These are phyloP conservation scores for Mycena alexandri DNA, from an alignment of 768 basidiomycete species.

Conservation along the genomic window DNA sequence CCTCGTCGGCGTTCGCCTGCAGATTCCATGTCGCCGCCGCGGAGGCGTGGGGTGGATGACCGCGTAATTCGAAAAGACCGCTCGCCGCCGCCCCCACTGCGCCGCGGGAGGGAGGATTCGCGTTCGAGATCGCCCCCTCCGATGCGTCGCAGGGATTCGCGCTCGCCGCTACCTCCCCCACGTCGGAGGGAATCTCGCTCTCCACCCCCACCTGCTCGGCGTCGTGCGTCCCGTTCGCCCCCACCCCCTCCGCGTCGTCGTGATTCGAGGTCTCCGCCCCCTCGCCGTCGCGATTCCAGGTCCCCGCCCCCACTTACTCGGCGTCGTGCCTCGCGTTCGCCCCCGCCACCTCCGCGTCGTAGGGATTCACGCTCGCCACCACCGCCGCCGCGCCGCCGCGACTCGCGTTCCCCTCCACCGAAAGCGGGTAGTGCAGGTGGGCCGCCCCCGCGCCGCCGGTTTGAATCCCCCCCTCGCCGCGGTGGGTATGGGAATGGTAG, in stretches of 20 bases:
- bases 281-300: conserved; percentile 11
- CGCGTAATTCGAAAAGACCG: conserved; percentile 29
- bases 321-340: conserved; percentile 38
- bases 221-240: conserved; percentile 26
- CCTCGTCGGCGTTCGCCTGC: conserved; percentile 7
- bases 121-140: conserved; percentile 14
- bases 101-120: conserved; percentile 5
- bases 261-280: conserved; percentile 32
- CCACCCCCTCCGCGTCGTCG: conserved; percentile 35
- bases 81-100: conserved; percentile 34
- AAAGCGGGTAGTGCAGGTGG: too few relatives aligned
- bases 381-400: conserved; percentile 15
- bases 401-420: conserved; percentile 21
- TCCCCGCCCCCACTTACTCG: conserved; percentile 32
- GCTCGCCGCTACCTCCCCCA: conserved; percentile 42
- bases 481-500: not conserved
- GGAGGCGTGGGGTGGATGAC: conserved; percentile 1
- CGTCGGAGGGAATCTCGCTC: conserved; percentile 19
- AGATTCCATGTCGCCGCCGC: conserved; percentile 28
- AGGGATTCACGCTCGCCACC: conserved; percentile 14
- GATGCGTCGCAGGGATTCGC: conserved; percentile 35
- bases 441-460: conserved; percentile 5
- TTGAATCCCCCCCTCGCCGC: conserved; percentile 21
- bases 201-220: conserved; percentile 3
- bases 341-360: conserved; percentile 24